Conservation (phyloP, 306 rosid species). For the Cucurbita pepo region DNA sequence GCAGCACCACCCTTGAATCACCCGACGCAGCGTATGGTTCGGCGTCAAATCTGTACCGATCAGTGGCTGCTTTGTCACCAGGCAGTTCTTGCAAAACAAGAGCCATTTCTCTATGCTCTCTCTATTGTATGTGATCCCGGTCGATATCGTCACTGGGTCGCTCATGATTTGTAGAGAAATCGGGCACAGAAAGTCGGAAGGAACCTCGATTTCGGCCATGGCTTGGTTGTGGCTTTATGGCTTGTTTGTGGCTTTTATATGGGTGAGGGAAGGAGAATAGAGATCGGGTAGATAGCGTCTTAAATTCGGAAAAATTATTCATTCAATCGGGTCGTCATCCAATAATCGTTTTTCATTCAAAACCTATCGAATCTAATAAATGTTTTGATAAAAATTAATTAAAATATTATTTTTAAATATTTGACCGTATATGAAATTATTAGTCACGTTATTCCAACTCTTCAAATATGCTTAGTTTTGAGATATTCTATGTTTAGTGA, state of each 20-base stretch:
- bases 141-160: constrained; percentile 59
- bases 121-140: constrained; percentile 74
- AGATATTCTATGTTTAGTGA: too few species aligned
- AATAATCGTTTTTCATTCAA: too few species aligned
- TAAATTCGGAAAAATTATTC: too few species aligned
- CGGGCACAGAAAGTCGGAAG: constrained; percentile 61
- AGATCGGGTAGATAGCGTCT: neutral
- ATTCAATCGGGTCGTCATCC: too few species aligned
- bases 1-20: constrained; percentile 70
- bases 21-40: constrained; percentile 52
- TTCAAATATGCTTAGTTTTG: too few species aligned
- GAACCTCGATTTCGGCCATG: constrained; percentile 33
- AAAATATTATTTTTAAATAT: too few species aligned
- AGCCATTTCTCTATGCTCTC: constrained; percentile 61
- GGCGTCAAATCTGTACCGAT: neutral
- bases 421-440: too few species aligned
- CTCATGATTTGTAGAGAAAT: constrained; percentile 65
- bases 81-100: constrained; percentile 41
- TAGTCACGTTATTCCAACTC: too few species aligned
- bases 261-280: neutral
- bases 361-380: too few species aligned
- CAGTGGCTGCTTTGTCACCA: constrained; percentile 2
- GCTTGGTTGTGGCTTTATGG: neutral
- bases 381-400: too few species aligned
- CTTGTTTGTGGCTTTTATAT: neutral